phyloP scores from a whole-genome alignment of 345 rosid genomes.

The Salix udensis region DNA sequence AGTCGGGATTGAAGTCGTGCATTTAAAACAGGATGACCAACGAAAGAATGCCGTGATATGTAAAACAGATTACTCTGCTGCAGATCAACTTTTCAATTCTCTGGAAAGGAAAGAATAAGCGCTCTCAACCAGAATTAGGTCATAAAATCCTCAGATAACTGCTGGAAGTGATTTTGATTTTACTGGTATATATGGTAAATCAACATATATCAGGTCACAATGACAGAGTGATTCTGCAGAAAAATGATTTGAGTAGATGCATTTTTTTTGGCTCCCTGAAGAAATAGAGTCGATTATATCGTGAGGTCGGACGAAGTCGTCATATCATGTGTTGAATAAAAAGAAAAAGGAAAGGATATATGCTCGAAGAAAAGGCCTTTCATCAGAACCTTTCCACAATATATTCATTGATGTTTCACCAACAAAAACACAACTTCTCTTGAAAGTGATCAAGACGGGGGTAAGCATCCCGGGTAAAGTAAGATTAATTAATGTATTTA shows the following conservation, averaged over 20 bases:
- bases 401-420: neutral
- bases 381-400: neutral
- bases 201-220: neutral
- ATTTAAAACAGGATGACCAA: neutral
- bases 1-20: neutral
- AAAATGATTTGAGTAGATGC: neutral
- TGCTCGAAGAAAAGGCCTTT: neutral
- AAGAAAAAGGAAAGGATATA: neutral
- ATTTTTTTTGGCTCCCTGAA: neutral
- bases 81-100: neutral
- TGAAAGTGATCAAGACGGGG: neutral
- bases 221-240: neutral
- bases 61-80: neutral
- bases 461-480: neutral
- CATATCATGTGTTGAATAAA: neutral
- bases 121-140: neutral
- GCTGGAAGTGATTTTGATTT: neutral
- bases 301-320: neutral
- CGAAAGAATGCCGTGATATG: neutral
- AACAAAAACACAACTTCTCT: neutral
- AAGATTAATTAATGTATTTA: neutral
- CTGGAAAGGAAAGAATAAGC: neutral
- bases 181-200: neutral
- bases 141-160: neutral
- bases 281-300: too few species aligned